Percentiles rank a stretch among this genome's conserved stretches.
These are phyloP conservation scores for Rhododendron simsii DNA, from an alignment of 148 eudicot genomes.

Conservation along the genomic window DNA sequence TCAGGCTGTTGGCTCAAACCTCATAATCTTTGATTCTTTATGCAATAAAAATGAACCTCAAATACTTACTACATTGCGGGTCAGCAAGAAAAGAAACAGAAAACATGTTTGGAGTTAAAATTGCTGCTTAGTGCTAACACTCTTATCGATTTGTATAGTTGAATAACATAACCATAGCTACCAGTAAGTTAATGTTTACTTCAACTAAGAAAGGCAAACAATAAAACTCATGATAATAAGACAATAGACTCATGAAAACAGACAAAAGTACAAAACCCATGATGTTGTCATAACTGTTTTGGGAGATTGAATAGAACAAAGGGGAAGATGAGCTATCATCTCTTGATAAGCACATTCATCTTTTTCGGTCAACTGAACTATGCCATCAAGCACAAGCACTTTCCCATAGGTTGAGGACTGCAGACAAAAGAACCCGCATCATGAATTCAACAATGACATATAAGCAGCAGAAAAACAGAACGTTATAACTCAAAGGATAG, in stretches of 20 bases:
- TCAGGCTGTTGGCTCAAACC: neutral
- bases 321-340: conserved; percentile 96
- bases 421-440: conserved; percentile 14
- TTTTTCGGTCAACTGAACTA: conserved; percentile 85
- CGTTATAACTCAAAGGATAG: neutral
- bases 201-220: neutral
- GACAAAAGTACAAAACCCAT: neutral
- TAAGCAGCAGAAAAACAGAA: neutral
- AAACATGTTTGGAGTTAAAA: neutral
- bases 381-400: conserved; percentile 95
- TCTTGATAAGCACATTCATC: conserved; percentile 97
- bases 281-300: conserved; percentile 47
- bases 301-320: conserved; percentile 82
- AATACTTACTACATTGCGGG: neutral
- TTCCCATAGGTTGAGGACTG: conserved; percentile 79
- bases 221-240: neutral
- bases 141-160: neutral
- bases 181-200: neutral
- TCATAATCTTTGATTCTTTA: neutral
- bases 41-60: neutral
- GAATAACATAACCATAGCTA: neutral
- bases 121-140: no score
- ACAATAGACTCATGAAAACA: neutral
- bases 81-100: neutral
- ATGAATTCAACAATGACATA: neutral